Evolutionary conservation across 257 asterid species (phyloP).

Genomic region (Perilla frutescens): DNA sequence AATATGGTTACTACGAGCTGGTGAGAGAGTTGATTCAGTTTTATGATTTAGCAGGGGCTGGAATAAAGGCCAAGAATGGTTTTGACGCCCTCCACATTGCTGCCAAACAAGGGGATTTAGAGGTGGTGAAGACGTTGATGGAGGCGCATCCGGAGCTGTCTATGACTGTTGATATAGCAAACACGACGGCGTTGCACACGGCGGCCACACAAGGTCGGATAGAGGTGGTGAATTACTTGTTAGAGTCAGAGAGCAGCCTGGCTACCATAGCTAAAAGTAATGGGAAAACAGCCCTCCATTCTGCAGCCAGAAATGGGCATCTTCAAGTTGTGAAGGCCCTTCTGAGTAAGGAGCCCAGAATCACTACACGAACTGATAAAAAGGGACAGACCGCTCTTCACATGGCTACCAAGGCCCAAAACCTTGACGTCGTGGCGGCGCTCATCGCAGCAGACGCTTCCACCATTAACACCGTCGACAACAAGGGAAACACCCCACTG

Average conservation of each 20-base stretch:
- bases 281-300: conserved; percentile 61
- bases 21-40: conserved; percentile 55
- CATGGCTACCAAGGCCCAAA: conserved; percentile 64
- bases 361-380: conserved; percentile 48
- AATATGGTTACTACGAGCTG: conserved; percentile 56
- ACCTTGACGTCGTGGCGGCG: conserved; percentile 50
- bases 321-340: conserved; percentile 50
- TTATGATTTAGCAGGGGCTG: conserved; percentile 54
- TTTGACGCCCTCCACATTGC: conserved; percentile 71
- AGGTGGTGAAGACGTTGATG: conserved; percentile 60
- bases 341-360: conserved; percentile 48
- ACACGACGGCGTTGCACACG: conserved; percentile 63
- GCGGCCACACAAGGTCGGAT: conserved; percentile 62
- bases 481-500: conserved; percentile 54
- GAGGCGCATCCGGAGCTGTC: conserved; percentile 64
- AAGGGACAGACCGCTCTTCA: conserved; percentile 69
- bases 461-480: conserved; percentile 53
- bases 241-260: conserved; percentile 55
- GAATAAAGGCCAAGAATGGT: conserved; percentile 62
- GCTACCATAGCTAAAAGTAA: conserved; percentile 60
- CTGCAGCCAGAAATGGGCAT: conserved; percentile 61
- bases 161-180: conserved; percentile 63
- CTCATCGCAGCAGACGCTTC: conserved; percentile 44
- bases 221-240: conserved; percentile 56
- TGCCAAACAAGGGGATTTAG: conserved; percentile 70